These are phyloP conservation scores for Daucus carota DNA, from an alignment of 129 eudicot genomes.

Conservation along the genomic window DH1_v3.0 NC_030381.2:21231001-21231500, in stretches of 20 bases:
- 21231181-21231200: constrained; percentile 3
- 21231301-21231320: neutral
- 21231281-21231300: neutral
- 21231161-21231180: constrained; percentile 18
- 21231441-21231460: constrained; percentile 3
- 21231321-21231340: constrained; percentile 4
- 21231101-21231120: constrained; percentile 27
- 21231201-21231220: neutral
- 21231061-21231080: constrained; percentile 1
- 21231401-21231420: constrained; percentile 16
- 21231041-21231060: constrained; percentile 6
- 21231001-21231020: constrained; percentile 25
- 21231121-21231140: constrained; percentile 18
- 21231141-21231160: constrained; percentile 17
- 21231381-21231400: constrained; percentile 14
- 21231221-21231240: constrained; percentile 17
- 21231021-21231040: constrained; percentile 11
- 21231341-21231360: constrained; percentile 9
- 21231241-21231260: neutral
- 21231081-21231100: constrained; percentile 34
- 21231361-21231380: constrained; percentile 7
- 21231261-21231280: neutral
- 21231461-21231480: constrained; percentile 1
- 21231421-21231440: constrained; percentile 14
- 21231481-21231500: constrained; percentile 1